phyloP scores from a whole-genome alignment of 768 basidiomycete genomes.

The Boletus pseudo-olivaceus region DNA sequence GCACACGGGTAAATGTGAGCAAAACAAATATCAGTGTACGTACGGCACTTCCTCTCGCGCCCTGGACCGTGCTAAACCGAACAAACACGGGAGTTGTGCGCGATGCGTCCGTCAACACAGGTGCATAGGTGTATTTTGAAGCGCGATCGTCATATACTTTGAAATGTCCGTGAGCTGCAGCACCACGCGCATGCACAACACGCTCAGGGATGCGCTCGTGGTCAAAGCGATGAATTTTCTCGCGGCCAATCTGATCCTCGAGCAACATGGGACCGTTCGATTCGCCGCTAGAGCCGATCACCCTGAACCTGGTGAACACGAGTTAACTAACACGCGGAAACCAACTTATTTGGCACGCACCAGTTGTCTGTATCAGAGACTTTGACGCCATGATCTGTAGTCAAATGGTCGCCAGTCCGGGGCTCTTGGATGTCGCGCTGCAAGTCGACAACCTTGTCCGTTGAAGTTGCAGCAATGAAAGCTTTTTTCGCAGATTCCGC shows the following conservation, averaged over 20 bases:
- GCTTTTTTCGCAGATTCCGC: slow-evolving; percentile 14
- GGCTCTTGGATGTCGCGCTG: slow-evolving; percentile 25
- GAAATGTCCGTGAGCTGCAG: slow-evolving; percentile 82
- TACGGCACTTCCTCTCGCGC: slow-evolving; percentile 79
- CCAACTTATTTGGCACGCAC: slow-evolving; percentile 28
- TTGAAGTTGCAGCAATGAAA: slow-evolving; percentile 5
- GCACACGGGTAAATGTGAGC: neutral
- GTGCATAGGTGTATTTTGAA: slow-evolving; percentile 66
- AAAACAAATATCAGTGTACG: slow-evolving; percentile 19
- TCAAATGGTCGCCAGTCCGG: slow-evolving; percentile 31
- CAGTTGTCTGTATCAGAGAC: slow-evolving; percentile 65
- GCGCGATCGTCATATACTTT: slow-evolving; percentile 65
- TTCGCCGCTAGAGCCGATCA: slow-evolving; percentile 37
- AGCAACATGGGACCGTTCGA: slow-evolving; percentile 67
- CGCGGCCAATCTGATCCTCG: slow-evolving; percentile 72
- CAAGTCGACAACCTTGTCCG: slow-evolving; percentile 23
- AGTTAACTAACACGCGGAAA: slow-evolving; percentile 7
- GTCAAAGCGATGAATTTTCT: slow-evolving; percentile 78
- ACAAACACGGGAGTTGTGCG: slow-evolving; percentile 75
- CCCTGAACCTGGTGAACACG: slow-evolving; percentile 47
- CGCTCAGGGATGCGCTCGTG: slow-evolving; percentile 91
- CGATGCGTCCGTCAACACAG: slow-evolving; percentile 68
- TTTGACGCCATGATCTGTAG: slow-evolving; percentile 61
- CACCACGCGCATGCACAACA: slow-evolving; percentile 68
- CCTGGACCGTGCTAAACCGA: slow-evolving; percentile 85